Conservation (phyloP, 257 asterid species). For the Ehretia macrophylla region DNA sequence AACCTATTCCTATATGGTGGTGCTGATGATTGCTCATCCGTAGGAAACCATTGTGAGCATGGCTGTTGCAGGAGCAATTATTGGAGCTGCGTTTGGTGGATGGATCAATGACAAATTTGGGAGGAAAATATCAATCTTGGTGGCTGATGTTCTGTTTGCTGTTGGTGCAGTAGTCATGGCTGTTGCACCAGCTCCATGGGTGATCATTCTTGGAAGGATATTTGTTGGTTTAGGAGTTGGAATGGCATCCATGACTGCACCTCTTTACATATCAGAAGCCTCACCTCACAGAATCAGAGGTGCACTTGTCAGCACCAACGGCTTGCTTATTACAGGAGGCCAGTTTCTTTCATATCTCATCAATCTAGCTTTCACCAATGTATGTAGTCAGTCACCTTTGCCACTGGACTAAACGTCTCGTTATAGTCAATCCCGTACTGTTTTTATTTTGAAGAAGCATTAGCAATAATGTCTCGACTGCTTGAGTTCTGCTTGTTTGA, state of each 20-base stretch:
- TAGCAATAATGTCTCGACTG: too few species aligned
- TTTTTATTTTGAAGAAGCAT: not conserved
- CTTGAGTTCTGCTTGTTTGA: not conserved
- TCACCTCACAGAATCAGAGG: conserved; percentile 72
- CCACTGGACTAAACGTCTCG: not conserved
- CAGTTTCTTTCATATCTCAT: conserved; percentile 51
- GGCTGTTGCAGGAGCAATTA: conserved; percentile 69
- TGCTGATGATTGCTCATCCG: not conserved
- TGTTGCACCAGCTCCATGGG: conserved; percentile 38
- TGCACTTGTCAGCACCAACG: conserved; percentile 64
- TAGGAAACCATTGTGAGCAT: conserved; percentile 65
- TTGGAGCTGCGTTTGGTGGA: conserved; percentile 64
- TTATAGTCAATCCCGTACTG: too few species aligned
- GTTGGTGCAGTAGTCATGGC: conserved; percentile 55
- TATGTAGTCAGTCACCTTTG: conserved; percentile 11
- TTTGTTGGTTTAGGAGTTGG: conserved; percentile 66
- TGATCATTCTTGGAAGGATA: conserved; percentile 50
- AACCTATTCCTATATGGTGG: not conserved
- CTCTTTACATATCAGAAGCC: conserved; percentile 63
- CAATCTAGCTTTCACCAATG: conserved; percentile 55
- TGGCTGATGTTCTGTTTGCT: conserved; percentile 52
- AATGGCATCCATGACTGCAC: conserved; percentile 75
- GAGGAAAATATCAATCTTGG: conserved; percentile 37
- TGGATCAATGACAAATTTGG: conserved; percentile 57
- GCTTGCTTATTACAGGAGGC: conserved; percentile 59